Percentiles rank a stretch among this genome's conserved stretches.
Evolutionary conservation across 1,284 basidiomycete species (phyloP).

Genomic region (Trametes hirsuta): DNA sequence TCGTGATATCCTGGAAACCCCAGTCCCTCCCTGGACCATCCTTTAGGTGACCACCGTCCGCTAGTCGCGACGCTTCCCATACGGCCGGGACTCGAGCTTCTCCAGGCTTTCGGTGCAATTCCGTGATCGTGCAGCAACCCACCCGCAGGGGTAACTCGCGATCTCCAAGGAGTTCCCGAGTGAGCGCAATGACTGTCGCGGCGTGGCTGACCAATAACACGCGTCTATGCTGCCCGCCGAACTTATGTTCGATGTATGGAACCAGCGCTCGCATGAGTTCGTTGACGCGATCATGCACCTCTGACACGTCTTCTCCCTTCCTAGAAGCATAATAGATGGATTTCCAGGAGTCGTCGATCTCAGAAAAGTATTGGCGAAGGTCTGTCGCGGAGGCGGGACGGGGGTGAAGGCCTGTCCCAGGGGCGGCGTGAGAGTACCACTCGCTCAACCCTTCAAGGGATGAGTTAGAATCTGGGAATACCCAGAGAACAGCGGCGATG

Average conservation of each 20-base stretch:
- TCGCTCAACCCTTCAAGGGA: slow-evolving; percentile 66
- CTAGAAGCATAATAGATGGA: slow-evolving; percentile 73
- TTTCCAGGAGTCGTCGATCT: slow-evolving; percentile 64
- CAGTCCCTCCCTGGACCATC: slow-evolving; percentile 72
- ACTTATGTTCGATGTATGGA: slow-evolving; percentile 49
- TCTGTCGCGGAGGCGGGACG: slow-evolving; percentile 57
- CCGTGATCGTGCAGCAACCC: slow-evolving; percentile 72
- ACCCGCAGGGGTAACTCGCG: slow-evolving; percentile 55
- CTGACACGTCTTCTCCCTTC: slow-evolving; percentile 69
- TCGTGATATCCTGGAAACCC: slow-evolving; percentile 76
- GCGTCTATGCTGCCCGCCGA: slow-evolving; percentile 46
- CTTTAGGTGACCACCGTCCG: slow-evolving; percentile 60
- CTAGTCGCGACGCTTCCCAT: slow-evolving; percentile 54
- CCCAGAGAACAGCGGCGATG: background rate
- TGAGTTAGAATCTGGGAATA: background rate
- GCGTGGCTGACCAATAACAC: slow-evolving; percentile 81
- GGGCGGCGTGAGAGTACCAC: slow-evolving; percentile 80
- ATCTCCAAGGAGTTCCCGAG: slow-evolving; percentile 60
- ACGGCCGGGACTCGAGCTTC: slow-evolving; percentile 37
- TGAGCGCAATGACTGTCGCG: slow-evolving; percentile 76
- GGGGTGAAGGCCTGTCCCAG: slow-evolving; percentile 74
- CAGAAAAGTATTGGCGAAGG: slow-evolving; percentile 56
- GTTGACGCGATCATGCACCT: slow-evolving; percentile 64
- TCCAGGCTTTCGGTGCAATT: slow-evolving; percentile 41
- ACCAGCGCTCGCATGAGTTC: slow-evolving; percentile 58